Conservation (phyloP, 1,284 basidiomycete genomes). For the Moesziomyces antarcticus region DNA sequence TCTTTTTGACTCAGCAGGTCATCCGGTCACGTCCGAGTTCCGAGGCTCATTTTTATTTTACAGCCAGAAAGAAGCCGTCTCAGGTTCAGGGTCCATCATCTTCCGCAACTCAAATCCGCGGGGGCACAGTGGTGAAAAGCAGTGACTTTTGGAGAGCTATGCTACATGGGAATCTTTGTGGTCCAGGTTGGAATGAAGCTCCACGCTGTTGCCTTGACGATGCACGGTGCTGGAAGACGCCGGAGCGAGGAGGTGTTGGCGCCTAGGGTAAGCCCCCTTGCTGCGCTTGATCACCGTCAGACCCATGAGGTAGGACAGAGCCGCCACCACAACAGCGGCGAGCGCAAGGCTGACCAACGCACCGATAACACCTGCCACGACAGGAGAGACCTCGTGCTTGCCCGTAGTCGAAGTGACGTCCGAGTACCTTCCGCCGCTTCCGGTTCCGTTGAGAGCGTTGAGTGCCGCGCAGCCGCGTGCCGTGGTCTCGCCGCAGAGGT, state of each 20-base stretch:
- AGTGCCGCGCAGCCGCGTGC: conserved; percentile 54
- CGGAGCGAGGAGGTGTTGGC: conserved; percentile 20
- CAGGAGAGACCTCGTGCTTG: conserved; percentile 56
- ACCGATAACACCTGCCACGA: conserved; percentile 61
- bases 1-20: conserved; percentile 21
- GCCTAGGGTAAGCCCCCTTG: conserved; percentile 17
- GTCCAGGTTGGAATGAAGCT: conserved; percentile 28
- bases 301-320: conserved; percentile 17
- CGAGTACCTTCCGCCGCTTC: conserved; percentile 48
- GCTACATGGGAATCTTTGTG: conserved; percentile 20
- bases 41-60: neutral
- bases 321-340: conserved; percentile 30
- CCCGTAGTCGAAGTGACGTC: conserved; percentile 51
- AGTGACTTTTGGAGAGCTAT: neutral
- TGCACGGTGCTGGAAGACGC: conserved; percentile 22
- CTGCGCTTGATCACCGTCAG: conserved; percentile 27
- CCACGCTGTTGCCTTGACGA: conserved; percentile 22
- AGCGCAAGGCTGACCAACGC: conserved; percentile 56
- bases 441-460: conserved; percentile 58
- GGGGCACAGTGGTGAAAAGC: neutral
- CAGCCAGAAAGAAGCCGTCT: neutral
- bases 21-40: neutral
- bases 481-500: conserved; percentile 61
- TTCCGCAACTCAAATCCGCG: no score
- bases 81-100: conserved; percentile 15